Evolutionary conservation across 2,329 filamentous ascomycete genomes (phyloP), one percentile per base, ranked within the genome.

Genomic region (Aureobasidium sp.): DNA sequence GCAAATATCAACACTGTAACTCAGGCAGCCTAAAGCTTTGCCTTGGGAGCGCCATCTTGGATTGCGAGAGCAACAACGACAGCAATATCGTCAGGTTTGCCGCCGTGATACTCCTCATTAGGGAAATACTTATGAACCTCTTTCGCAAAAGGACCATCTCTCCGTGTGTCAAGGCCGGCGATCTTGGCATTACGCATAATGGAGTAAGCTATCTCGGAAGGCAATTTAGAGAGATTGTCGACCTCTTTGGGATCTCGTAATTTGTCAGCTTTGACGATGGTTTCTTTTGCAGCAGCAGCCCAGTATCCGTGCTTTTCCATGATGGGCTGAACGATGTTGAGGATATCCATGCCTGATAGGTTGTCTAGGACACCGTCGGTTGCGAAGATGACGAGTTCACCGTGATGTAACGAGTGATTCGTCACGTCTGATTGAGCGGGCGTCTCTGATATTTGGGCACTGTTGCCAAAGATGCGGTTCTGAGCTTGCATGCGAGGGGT

Each of bases 321-420:
- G 34, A 74, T 68, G 46, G 69, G 69, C 36, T 71, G 93, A 29
- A 93, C 86, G 59, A 95, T 85, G 64, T 86, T 84, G 13, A 99
- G 81, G 34, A 95, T 87, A 67, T 99, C 92, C 71, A 96, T 89
- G 69, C 92, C 89, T 71, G 90, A 94, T 36, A 99, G 81, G 69
- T 99, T 99, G 74, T 99, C 94, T 83, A 94, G 94, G 5, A 97
- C 88, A 4, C 94, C 94, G 74, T 99, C 94, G 0, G 92, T 96
- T 1, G 92, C 94, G 67, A 99, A 89, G 20, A 99, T 77, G n/a
- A 97, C 79, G 1, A 99, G 88, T 72, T 99, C 94, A 24, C 94
- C 94, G 73, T 97, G 92, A 66, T 88, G 87, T 61, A 97, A 82
- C 46, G 79, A 76, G 73, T 95, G 87, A 63, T 86, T 86, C 17